Evolutionary conservation across 192 early-diverging fungal genomes (phyloP), one percentile per base, ranked within the genome.

Genomic region (Haplosporangium gracile): DNA sequence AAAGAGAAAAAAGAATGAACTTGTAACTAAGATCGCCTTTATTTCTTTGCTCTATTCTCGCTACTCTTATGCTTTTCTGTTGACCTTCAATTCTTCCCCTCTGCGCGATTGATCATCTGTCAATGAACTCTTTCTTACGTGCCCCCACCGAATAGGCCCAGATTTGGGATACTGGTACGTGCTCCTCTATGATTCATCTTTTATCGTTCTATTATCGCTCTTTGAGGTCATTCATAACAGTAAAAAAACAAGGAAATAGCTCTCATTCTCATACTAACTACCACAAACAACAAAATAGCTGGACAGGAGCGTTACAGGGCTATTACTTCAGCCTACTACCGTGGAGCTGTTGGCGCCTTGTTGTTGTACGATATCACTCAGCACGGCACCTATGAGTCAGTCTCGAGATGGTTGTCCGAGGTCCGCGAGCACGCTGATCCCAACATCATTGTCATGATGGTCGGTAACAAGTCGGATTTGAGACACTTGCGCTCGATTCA

Each of bases 391-490:
- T 93, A 97, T 76, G 95, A 98, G 75, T 95, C 95, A 68, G 96
- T 97, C 75, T 96, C 97, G 77, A 93, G 96, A 74, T 99, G 98
- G 98, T 94, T 98, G 39, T 97, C 97, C 85, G 98, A 99, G 89
- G 94, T 99, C n/a, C 96, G 97, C 83, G 95, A 97, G 77, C 98
- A 99, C 88, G 96, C 96, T 16, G 97, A 96, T 89, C 94, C 96
- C 24, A 96, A 96, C 91, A 97, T 98, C 85, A 95, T 98, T 72
- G 96, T 99, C 90, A 96, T 96, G 69, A 89, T 99, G 53, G 98
- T 97, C 34, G 98, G 98, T 55, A 99, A 99, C 91, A 99, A 99
- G 90, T 91, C 97, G 51, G 98, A 99, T 91, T 89, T 99, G 72
- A 94, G 89, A 18, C 90, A 92, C 38, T 87, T 89, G 69, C 93